A percentile compares a stretch with the other conserved stretches of the same genome.
Evolutionary conservation across 225 moss, liverwort and hornwort genomes (phyloP).

Genomic region (Ulota crispa): DNA sequence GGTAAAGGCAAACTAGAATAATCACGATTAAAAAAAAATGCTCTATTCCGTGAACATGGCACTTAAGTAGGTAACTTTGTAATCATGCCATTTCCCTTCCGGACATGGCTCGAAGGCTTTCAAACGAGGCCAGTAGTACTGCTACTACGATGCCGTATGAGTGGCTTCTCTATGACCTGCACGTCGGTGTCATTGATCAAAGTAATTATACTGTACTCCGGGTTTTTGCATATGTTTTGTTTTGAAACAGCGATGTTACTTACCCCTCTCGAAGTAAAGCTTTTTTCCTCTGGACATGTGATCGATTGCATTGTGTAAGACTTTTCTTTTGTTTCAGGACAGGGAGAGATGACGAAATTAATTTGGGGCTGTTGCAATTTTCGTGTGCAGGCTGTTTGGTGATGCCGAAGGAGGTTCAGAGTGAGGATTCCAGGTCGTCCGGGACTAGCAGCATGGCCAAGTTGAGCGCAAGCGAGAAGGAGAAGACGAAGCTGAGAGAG

Average conservation of each 20-base stretch:
- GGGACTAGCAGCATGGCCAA: slow-evolving; percentile 85
- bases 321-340: no score
- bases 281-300: not conserved
- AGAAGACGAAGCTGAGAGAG: slow-evolving; percentile 97
- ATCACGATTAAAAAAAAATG: not conserved
- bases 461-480: slow-evolving; percentile 98
- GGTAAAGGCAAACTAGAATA: not conserved
- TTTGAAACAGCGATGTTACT: slow-evolving; percentile 33
- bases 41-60: slow-evolving; percentile 29
- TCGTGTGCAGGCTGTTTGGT: slow-evolving; percentile 29
- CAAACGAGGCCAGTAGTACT: slow-evolving; percentile 16
- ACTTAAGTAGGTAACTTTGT: slow-evolving; percentile 42
- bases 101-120: slow-evolving; percentile 45
- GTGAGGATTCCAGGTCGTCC: slow-evolving; percentile 53
- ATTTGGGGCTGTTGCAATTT: not conserved
- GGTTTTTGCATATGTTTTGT: slow-evolving; percentile 17
- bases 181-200: slow-evolving; percentile 41
- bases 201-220: slow-evolving; percentile 30
- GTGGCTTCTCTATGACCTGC: slow-evolving; percentile 35
- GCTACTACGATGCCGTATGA: slow-evolving; percentile 24
- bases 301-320: not conserved
- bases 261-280: slow-evolving; percentile 23
- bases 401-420: slow-evolving; percentile 62
- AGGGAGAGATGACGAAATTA: not conserved
- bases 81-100: slow-evolving; percentile 35